phyloP scores from a whole-genome alignment of 495 filamentous ascomycete species.

The Xylaria cubensis region DNA sequence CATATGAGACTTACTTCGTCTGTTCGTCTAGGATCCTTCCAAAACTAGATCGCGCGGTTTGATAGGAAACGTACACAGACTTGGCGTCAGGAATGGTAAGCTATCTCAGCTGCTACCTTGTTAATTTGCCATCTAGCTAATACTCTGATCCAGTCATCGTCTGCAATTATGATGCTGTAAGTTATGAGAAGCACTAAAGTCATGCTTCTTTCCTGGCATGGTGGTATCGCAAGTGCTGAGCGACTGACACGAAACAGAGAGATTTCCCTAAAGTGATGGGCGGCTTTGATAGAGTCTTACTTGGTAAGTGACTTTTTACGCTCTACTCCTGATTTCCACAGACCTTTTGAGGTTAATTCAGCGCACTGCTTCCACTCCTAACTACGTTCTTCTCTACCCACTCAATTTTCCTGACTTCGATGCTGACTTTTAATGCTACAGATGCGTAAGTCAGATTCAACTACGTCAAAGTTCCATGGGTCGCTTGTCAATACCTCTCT shows the following conservation, averaged over 20 bases:
- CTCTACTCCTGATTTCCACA: not conserved
- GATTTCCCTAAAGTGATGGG: conserved; percentile 94
- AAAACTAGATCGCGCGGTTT: conserved; percentile 93
- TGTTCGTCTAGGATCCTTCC: conserved; percentile 68
- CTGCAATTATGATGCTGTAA: conserved; percentile 83
- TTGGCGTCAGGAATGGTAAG: conserved; percentile 84
- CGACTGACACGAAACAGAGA: conserved; percentile 41
- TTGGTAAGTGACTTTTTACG: conserved; percentile 26
- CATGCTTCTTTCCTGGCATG: not conserved
- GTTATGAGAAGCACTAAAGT: not conserved
- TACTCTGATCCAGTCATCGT: conserved; percentile 61
- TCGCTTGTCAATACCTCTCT: not conserved
- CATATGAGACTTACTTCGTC: not conserved
- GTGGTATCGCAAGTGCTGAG: not conserved
- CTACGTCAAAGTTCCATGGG: not conserved
- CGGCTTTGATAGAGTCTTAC: conserved; percentile 73
- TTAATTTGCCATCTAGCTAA: not conserved
- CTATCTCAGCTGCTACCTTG: not conserved
- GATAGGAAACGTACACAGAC: conserved; percentile 96
- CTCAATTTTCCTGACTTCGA: not conserved
- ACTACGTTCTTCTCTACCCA: not conserved
- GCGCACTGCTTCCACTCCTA: not conserved
- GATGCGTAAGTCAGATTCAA: conserved; percentile 24
- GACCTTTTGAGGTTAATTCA: not conserved
- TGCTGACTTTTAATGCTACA: conserved; percentile 19